Conservation (phyloP, 305 asterid genomes). For the Fraxinus latifolia region DNA sequence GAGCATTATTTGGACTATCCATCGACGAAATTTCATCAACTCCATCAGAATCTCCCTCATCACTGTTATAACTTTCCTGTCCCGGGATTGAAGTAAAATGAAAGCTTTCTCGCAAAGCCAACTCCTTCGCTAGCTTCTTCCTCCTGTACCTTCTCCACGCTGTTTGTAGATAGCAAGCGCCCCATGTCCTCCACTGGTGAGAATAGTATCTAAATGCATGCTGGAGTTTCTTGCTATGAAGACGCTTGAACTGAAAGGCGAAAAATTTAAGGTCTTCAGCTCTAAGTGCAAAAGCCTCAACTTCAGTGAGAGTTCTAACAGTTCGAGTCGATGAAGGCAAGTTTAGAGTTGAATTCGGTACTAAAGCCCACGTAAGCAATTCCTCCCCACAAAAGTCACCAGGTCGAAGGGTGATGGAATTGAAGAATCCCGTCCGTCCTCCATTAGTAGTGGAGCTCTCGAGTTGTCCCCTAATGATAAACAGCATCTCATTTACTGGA, state of each 20-base stretch:
- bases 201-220: slow-evolving; percentile 92
- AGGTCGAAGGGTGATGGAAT: slow-evolving; percentile 68
- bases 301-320: slow-evolving; percentile 76
- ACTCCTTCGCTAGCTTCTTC: slow-evolving; percentile 58
- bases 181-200: slow-evolving; percentile 98
- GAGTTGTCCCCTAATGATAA: slow-evolving; percentile 81
- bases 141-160: slow-evolving; percentile 76
- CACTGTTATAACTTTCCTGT: slow-evolving; percentile 2
- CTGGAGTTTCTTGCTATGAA: slow-evolving; percentile 90
- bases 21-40: slow-evolving; percentile 4
- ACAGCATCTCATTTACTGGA: slow-evolving; percentile 85
- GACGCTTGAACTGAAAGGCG: slow-evolving; percentile 76
- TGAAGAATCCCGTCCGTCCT: slow-evolving; percentile 85
- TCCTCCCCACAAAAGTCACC: slow-evolving; percentile 96
- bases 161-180: slow-evolving; percentile 69
- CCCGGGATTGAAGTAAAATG: slow-evolving; percentile 24
- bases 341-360: slow-evolving; percentile 64
- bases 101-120: slow-evolving; percentile 47
- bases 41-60: slow-evolving; percentile 18
- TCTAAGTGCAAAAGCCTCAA: slow-evolving; percentile 78
- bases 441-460: slow-evolving; percentile 95
- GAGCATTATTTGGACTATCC: slow-evolving; percentile 28
- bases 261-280: slow-evolving; percentile 91
- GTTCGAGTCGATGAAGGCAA: slow-evolving; percentile 84
- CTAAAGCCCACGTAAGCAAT: slow-evolving; percentile 86